Evolutionary conservation across 257 asterid species (phyloP).

Genomic region (Schizonepeta tenuifolia): DNA sequence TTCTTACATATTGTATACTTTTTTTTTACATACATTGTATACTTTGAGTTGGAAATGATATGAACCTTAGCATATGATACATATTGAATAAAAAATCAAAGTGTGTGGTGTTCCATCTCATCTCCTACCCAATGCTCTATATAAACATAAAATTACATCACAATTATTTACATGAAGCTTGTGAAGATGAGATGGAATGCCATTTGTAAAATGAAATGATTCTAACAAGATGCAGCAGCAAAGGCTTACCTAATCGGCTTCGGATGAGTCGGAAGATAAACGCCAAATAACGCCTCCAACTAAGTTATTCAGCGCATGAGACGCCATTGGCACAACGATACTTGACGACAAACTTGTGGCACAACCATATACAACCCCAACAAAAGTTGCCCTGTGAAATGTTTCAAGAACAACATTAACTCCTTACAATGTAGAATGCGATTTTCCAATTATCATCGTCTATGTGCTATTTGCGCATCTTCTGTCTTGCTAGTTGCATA

Average conservation of each 20-base stretch:
- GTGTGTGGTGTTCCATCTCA: too few relatives aligned
- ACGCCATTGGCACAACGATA: constrained; percentile 73
- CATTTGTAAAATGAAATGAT: neutral
- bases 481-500: neutral
- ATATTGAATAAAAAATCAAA: too few relatives aligned
- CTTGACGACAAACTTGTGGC: constrained; percentile 60
- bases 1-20: too few relatives aligned
- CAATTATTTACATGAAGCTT: neutral
- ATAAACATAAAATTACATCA: too few relatives aligned
- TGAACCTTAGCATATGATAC: too few relatives aligned
- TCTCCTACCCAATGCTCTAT: too few relatives aligned
- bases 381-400: constrained; percentile 83
- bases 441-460: neutral
- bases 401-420: neutral
- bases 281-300: constrained; percentile 77
- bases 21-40: too few relatives aligned
- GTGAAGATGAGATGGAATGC: too few relatives aligned
- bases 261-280: constrained; percentile 49
- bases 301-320: constrained; percentile 86
- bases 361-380: constrained; percentile 81
- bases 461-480: neutral
- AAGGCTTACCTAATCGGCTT: constrained; percentile 29
- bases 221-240: neutral
- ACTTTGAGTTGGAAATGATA: too few relatives aligned
- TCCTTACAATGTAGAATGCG: neutral